Conservation (phyloP, 176 grass and related monocot species). For the Avena insularis region DNA sequence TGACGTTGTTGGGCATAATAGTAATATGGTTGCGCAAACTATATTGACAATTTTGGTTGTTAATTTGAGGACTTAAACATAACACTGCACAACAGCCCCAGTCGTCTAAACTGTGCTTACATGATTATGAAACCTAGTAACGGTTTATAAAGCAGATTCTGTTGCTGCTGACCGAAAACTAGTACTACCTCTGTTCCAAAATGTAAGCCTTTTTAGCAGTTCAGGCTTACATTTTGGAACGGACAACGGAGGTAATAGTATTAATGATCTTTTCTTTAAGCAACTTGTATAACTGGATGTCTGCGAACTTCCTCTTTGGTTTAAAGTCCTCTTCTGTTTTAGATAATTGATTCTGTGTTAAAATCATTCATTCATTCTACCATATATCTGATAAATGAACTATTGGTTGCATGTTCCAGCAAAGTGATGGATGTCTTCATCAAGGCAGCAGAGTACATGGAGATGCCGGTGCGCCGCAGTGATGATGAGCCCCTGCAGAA, state of each 20-base stretch:
- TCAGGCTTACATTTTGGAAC: too few species aligned
- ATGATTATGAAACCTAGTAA: background rate
- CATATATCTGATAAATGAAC: conserved; percentile 37
- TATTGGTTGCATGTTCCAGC: conserved; percentile 55
- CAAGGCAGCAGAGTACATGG: conserved; percentile 97
- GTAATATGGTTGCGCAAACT: background rate
- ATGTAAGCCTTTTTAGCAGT: too few species aligned
- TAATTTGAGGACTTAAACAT: background rate
- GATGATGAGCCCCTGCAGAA: conserved; percentile 98
- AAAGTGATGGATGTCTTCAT: conserved; percentile 99
- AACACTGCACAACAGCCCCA: background rate
- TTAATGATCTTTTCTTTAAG: conserved; percentile 11
- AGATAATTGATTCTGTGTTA: background rate
- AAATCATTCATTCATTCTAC: background rate
- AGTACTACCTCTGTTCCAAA: background rate
- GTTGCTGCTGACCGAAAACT: background rate
- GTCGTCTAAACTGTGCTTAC: background rate
- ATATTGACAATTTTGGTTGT: background rate
- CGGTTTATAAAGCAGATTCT: background rate
- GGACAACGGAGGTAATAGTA: background rate
- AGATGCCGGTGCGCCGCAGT: conserved; percentile 95
- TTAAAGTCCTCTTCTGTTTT: conserved; percentile 14
- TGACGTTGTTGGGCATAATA: background rate
- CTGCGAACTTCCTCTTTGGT: background rate
- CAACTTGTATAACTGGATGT: conserved; percentile 9